Evolutionary conservation across 106 monocot species (phyloP).

Genomic region (Iris macrosiphon): DNA sequence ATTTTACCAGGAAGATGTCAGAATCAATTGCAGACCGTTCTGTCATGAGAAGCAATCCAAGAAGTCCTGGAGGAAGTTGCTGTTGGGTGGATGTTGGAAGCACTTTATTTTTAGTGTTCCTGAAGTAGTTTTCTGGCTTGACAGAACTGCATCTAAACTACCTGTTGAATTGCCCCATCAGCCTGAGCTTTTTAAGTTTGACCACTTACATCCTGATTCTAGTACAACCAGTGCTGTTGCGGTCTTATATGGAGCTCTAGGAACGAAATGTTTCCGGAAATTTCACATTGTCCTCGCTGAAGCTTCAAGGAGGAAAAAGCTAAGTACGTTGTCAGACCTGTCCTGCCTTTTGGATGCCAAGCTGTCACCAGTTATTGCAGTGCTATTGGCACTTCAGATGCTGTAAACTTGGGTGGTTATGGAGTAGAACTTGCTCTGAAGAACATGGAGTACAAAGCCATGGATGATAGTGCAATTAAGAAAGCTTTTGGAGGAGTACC

Average conservation of each 20-base stretch:
- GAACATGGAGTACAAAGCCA: conserved; percentile 99
- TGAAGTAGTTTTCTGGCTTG: conserved; percentile 55
- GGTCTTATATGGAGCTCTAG: conserved; percentile 85
- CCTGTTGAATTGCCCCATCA: conserved; percentile 15
- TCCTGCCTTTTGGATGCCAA: conserved; percentile 65
- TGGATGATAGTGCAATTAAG: conserved; percentile 82
- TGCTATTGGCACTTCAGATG: conserved; percentile 58
- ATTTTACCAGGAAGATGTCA: not conserved
- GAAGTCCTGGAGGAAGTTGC: conserved; percentile 38
- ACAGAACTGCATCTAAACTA: conserved; percentile 11
- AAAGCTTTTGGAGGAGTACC: conserved; percentile 59
- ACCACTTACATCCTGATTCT: conserved; percentile 56
- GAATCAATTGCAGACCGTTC: conserved; percentile 6
- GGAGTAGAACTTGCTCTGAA: conserved; percentile 98
- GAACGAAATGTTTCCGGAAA: conserved; percentile 83
- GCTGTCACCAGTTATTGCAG: conserved; percentile 51
- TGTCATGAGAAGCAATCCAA: not conserved
- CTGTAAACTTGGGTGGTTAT: conserved; percentile 83
- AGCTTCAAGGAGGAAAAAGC: conserved; percentile 72
- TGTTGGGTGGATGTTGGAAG: conserved; percentile 91
- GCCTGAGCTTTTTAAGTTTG: conserved; percentile 90
- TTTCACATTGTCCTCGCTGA: conserved; percentile 62
- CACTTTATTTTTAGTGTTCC: conserved; percentile 43
- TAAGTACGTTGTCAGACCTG: conserved; percentile 72
- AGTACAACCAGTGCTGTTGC: conserved; percentile 28